Base-by-base conservation (phyloP, 768 basidiomycete genomes). In the Pisolithus sp. region DNA sequence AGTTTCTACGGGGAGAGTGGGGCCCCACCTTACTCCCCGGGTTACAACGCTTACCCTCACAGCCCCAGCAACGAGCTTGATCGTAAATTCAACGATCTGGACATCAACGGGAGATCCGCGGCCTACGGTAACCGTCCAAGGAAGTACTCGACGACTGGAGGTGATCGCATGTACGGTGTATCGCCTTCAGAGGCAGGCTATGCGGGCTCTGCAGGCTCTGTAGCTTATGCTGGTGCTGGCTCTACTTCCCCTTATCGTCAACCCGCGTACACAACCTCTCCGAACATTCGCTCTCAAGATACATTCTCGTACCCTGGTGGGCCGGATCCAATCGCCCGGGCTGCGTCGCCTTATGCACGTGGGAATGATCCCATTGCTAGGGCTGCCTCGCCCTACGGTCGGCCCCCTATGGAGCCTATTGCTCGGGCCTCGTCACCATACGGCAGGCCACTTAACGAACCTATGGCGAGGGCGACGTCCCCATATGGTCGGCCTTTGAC, bases 211-310 rank as follows among this genome's bases (percentile, higher is more conserved):
- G 63, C 63, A 21, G 39, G 26, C 26, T 47, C 71, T 37, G 63
- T 62, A 21, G 39, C 53, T 28, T 57, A 36, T 46, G 48, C 61
- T 51, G 64, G 63, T 65, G 53, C 61, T 63, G 61, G 75, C 51
- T 64, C 73, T 17, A 31, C 60, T 30, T 66, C 71, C 20, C 65
- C 72, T 6, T 73, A 66, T 49, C 62, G 68, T 36, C 66, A 49
- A 40, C 57, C 57, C 12, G 59, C 66, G 6, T 74, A 73, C 57
- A 23, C 56, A 21, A 58, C 37, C 21, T 81, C 80, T 18, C 82
- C 81, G 13, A 78, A 76, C 56, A 60, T 75, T 55, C 76, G 77
- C 17, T 63, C 78, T 39, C 68, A 70, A 15, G 78, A 81, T 31
- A 60, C 77, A 66, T 58, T 68, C 37, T 61, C 63, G 50, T 74